Base-by-base conservation (phyloP, 495 filamentous ascomycete species). In the Lophiotrema nucula region DNA sequence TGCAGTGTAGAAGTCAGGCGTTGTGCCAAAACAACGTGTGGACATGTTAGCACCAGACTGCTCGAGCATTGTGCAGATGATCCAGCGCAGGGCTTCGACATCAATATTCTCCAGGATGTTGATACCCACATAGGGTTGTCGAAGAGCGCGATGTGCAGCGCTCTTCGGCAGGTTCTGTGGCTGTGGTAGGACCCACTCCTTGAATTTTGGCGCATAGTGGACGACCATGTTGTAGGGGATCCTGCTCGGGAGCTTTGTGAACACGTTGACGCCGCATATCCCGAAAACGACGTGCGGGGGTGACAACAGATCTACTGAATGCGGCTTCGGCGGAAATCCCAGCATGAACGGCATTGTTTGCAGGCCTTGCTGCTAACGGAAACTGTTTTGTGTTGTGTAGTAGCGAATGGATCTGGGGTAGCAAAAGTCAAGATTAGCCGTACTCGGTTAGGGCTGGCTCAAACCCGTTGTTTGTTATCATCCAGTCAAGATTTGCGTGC, bases 281-380 rank as follows among this genome's bases (percentile, higher is more conserved):
- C 4, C 47, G 42, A 60, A 47, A 13, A 53, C 15, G 31, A 47
- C 56, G 42, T 53, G 48, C 1, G 56, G 56, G 8, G 49, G 42
- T 11, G 47, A 16, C 25, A 22, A 27, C 18, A 41, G 24, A 18
- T 41, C 19, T 1, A 15, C 8, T 21, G 48, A 42, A 27, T 28
- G 41, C 19, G 48, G 13, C 10, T 4, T 1, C 11, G 47, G 25
- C 22, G 56, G 56, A 28, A 60, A 60, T 26, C 47, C 5, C n/a
- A 60, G 39, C 21, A 48, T 25, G 42, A 53, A 25, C 3, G 41
- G 39, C 56, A 60, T 60, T 6, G 4, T 33, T n/a, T n/a, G n/a
- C n/a, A n/a, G 16, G 16, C 27, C 2, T 21, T 11, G 16, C 4
- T n/a, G n/a, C n/a, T n/a, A n/a, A n/a, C n/a, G n/a, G 10, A 51